Evolutionary conservation across 139 green algal genomes (phyloP).

Genomic region (Marvania coccoides): DNA sequence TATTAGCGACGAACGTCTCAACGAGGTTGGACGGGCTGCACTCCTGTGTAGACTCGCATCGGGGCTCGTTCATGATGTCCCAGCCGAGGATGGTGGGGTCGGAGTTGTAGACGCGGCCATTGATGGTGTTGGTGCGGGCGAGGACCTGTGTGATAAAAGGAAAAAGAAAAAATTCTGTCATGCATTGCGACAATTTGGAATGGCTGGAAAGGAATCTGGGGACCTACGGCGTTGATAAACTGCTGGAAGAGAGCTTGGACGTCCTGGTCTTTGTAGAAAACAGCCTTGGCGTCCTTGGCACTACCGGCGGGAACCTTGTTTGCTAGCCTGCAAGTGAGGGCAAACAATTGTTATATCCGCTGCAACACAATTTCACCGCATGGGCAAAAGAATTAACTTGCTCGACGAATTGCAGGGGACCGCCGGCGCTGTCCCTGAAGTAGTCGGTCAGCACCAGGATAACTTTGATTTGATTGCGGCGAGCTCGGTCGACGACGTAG

Average conservation of each 20-base stretch:
- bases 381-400: neutral
- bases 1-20: conserved; percentile 20
- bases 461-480: conserved; percentile 25
- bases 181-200: neutral
- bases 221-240: neutral
- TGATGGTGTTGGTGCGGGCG: conserved; percentile 33
- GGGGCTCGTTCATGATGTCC: conserved; percentile 41
- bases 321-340: too few species aligned
- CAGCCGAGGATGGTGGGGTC: conserved; percentile 44
- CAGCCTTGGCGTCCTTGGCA: neutral
- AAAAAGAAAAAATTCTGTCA: neutral
- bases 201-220: neutral
- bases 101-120: conserved; percentile 28
- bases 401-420: conserved; percentile 12
- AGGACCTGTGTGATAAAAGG: neutral
- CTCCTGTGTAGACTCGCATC: conserved; percentile 10
- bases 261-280: conserved; percentile 7
- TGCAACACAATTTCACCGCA: too few species aligned
- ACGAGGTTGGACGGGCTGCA: neutral
- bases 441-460: conserved; percentile 19
- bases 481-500: conserved; percentile 27
- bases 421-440: neutral
- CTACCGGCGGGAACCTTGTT: too few species aligned
- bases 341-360: too few species aligned
- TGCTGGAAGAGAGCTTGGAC: neutral